A percentile compares a stretch with the other conserved stretches of the same genome.
These are phyloP conservation scores for Trichophyton simii DNA, from an alignment of 2,329 filamentous ascomycete species.

Conservation along the genomic window DNA sequence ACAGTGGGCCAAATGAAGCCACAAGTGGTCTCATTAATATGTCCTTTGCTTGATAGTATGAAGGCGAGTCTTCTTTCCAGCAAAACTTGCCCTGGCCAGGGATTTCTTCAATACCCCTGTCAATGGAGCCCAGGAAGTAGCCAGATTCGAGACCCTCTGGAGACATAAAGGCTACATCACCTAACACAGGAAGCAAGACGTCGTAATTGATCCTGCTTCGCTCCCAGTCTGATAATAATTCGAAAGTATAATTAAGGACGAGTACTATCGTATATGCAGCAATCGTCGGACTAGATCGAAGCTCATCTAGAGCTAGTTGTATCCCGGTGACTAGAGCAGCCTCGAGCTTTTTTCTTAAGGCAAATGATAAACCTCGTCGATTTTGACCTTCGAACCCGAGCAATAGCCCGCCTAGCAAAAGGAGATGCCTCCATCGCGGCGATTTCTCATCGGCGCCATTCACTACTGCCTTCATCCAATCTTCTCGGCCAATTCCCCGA, in stretches of 20 bases:
- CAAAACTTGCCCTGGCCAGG: constrained; percentile 42
- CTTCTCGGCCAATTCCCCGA: constrained; percentile 42
- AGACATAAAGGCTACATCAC: constrained; percentile 55
- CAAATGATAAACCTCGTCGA: constrained; percentile 49
- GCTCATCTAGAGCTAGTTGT: constrained; percentile 58
- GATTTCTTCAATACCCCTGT: constrained; percentile 51
- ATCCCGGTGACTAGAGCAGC: constrained; percentile 59
- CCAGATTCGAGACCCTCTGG: constrained; percentile 63
- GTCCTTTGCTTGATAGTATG: constrained; percentile 44
- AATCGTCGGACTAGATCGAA: constrained; percentile 38
- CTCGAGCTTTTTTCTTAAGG: constrained; percentile 56
- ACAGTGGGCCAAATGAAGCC: constrained; percentile 49
- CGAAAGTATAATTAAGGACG: constrained; percentile 65
- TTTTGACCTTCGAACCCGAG: constrained; percentile 60
- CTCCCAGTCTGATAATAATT: constrained; percentile 51
- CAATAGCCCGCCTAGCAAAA: constrained; percentile 67
- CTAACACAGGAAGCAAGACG: constrained; percentile 54
- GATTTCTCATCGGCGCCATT: constrained; percentile 49
- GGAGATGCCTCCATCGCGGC: constrained; percentile 66
- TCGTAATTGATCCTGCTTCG: constrained; percentile 53
- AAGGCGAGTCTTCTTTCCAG: constrained; percentile 51
- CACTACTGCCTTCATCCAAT: constrained; percentile 48
- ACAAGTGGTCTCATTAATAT: constrained; percentile 48
- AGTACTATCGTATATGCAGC: constrained; percentile 48
- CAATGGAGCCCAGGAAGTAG: constrained; percentile 59